Evolutionary conservation across 768 basidiomycete species (phyloP).

Genomic region (Kwoniella mangroviensis): DNA sequence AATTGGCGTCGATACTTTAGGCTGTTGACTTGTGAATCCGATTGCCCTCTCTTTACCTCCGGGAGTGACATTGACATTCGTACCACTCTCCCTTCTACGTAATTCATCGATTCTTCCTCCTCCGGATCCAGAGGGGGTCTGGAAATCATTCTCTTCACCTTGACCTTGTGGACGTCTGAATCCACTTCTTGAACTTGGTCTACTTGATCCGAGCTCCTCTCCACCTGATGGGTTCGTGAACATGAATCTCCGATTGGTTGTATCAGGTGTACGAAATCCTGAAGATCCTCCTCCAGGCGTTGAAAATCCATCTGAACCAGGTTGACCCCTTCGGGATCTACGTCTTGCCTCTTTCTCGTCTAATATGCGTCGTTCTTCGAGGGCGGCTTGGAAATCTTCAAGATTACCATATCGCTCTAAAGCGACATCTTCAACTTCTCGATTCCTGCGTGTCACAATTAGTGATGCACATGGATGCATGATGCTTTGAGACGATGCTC

Average conservation of each 20-base stretch:
- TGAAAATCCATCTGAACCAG: constrained; percentile 58
- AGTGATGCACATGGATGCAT: constrained; percentile 11
- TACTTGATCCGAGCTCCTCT: constrained; percentile 46
- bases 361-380: constrained; percentile 79
- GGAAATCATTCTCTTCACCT: constrained; percentile 60
- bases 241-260: constrained; percentile 58
- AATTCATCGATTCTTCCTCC: constrained; percentile 39
- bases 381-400: constrained; percentile 84
- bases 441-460: constrained; percentile 29
- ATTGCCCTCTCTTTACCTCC: constrained; percentile 4
- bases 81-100: constrained; percentile 33
- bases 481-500: constrained; percentile 23
- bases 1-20: constrained; percentile 70
- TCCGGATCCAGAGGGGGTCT: constrained; percentile 17
- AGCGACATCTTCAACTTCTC: constrained; percentile 66
- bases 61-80: constrained; percentile 15
- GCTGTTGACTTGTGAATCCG: constrained; percentile 18
- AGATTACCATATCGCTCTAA: constrained; percentile 85
- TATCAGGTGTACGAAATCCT: constrained; percentile 53
- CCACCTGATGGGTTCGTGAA: constrained; percentile 50
- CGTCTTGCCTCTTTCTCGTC: constrained; percentile 76
- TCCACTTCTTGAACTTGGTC: constrained; percentile 81
- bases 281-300: constrained; percentile 45
- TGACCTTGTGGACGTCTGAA: constrained; percentile 76
- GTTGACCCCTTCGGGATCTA: constrained; percentile 58